phyloP scores from a whole-genome alignment of 2,329 filamentous ascomycete genomes.

The Ceratocystis smalleyi region DNA sequence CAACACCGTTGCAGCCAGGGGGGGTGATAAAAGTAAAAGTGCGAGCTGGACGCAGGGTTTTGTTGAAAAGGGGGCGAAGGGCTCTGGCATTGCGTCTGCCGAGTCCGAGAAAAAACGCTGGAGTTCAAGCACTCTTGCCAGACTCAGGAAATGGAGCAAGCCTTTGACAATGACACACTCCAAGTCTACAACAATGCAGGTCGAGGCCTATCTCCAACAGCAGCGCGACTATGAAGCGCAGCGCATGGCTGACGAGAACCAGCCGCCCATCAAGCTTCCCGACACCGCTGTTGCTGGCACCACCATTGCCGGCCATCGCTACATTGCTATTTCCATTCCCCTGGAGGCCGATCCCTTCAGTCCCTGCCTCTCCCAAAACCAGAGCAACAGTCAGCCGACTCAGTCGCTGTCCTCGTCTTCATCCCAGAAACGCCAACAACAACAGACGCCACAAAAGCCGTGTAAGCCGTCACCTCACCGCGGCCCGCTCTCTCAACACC shows the following conservation, averaged over 20 bases:
- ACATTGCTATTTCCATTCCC: slow-evolving; percentile 48
- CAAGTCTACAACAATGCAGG: slow-evolving; percentile 9
- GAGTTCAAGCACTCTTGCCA: slow-evolving; percentile 12
- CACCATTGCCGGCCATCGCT: slow-evolving; percentile 37
- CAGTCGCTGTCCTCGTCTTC: neutral
- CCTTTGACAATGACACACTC: slow-evolving; percentile 9
- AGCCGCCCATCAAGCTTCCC: slow-evolving; percentile 29
- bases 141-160: slow-evolving; percentile 11
- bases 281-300: slow-evolving; percentile 40
- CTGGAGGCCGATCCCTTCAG: slow-evolving; percentile 33
- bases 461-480: neutral
- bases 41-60: slow-evolving; percentile 4
- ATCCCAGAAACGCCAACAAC: slow-evolving; percentile 7
- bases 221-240: slow-evolving; percentile 18
- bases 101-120: slow-evolving; percentile 14
- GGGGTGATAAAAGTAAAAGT: slow-evolving; percentile 7
- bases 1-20: neutral
- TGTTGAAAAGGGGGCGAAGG: slow-evolving; percentile 6
- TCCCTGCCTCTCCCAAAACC: slow-evolving; percentile 12
- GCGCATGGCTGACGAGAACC: slow-evolving; percentile 18
- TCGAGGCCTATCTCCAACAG: slow-evolving; percentile 12
- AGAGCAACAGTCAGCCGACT: neutral
- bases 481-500: slow-evolving; percentile 4
- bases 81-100: neutral
- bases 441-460: neutral